Evolutionary conservation across 805 yeast genomes (phyloP), one percentile per base, ranked within the genome.

Genomic region (Wickerhamomyces kurtzmanii): DNA sequence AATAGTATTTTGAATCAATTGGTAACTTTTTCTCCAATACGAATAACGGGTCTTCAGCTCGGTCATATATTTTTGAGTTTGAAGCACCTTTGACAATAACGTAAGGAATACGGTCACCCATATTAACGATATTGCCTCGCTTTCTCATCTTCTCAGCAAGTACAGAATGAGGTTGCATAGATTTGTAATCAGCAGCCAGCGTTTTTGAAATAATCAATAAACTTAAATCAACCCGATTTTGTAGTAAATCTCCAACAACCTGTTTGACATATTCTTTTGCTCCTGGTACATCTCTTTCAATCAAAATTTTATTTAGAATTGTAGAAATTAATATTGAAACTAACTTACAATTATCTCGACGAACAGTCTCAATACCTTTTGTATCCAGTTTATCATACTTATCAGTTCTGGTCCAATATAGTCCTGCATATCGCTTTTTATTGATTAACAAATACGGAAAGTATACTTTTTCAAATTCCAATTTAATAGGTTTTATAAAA

Each of bases 101-200:
- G 49, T 89, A 91, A 5, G 97, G 97, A 18, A 91, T 97, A 57
- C 99, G 82, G 51, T 91, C 99, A 32, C 99, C 99, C 26, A 91
- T 68, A 9, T 85, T 75, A 4, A 98, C 98, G 1, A 98, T 98
- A 6, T 94, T 80, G 15, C 99, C 99, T 62, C 99, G 78, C 50
- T 86, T 85, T 30, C 76, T 70, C 96, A 91, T 91, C 43, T 96
- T 68, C 45, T 87, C 95, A 1, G 98, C 96, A 24, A 91, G 66
- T 41, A 89, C 96, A 16, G 87, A 94, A 53, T 91, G 99, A 0
- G 98, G 96, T 53, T 91, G 98, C 37, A 91, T 94, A 16, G 87
- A 94, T 4, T 95, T 81, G 53, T 91, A 91, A 45, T 91, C 96
- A 29, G 82, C 80, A 4, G 96, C 80, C 24, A 89, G 65, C 6